Base-by-base conservation (phyloP, 768 basidiomycete genomes). In the Chiua virens region DNA sequence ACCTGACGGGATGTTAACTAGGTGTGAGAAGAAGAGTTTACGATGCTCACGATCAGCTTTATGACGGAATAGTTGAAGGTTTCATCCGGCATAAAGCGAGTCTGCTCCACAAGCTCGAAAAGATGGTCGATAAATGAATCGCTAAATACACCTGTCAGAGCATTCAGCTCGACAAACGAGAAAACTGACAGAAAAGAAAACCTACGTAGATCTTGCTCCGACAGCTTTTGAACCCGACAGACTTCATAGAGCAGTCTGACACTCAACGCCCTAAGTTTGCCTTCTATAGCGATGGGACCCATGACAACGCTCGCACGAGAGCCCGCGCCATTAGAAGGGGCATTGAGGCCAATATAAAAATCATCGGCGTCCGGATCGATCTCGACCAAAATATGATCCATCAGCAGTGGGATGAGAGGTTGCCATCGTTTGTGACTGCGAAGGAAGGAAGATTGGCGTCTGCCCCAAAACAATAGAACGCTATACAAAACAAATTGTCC, bases 11-110 rank as follows among this genome's bases (percentile, higher is more conserved):
- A 43, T 22, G 35, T 63, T 27, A 68, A 46, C 36, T 8, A 7
- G 28, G 30, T 17, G 39, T 5, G 17, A 27, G 21, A 38, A 22
- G 27, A 10, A 47, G 45, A 14, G 43, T 32, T 49, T 20, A 45
- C 9, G 18, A 17, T 69, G 14, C 87, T 66, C 60, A 95, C 95
- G 54, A 98, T 85, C 30, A 98, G 77, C 65, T 95, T 95, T 68
- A 99, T 95, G 34, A 98, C 86, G 1, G 90, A 86, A 66, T 98
- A 98, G 63, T 98, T 98, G 71, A 98, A 87, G 0, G 86, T 82
- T 54, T 99, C 97, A 61, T 98, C 95, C 2, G 84, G 82, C 73
- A 90, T 83, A 55, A 87, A 79, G 41, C 90, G 78, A 0, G 97
- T 98, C 59, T 89, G 84, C 66, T 99, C 97, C 35, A 99, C 92